Conservation (phyloP, 2,329 filamentous ascomycete species). For the Penicillium frequentans region DNA sequence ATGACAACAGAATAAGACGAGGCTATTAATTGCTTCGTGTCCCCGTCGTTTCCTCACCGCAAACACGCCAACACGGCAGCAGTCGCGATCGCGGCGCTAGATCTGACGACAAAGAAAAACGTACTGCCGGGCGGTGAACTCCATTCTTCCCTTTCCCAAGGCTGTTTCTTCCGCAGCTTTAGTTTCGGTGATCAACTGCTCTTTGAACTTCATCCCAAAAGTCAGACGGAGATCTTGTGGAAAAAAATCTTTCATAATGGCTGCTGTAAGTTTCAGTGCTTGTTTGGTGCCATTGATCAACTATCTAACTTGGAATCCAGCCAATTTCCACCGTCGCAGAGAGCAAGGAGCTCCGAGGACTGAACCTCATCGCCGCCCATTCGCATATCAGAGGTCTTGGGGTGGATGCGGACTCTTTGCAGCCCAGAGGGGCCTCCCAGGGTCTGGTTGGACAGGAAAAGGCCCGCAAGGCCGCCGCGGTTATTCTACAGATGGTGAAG, state of each 20-base stretch:
- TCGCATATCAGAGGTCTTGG: slow-evolving; percentile 96
- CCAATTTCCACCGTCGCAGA: slow-evolving; percentile 83
- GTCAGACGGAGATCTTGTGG: neutral
- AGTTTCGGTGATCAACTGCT: neutral
- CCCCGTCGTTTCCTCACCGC: neutral
- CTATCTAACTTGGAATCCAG: slow-evolving; percentile 35
- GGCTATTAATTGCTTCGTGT: neutral
- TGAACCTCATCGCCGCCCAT: slow-evolving; percentile 97
- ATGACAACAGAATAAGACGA: neutral
- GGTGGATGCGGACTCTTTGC: slow-evolving; percentile 86
- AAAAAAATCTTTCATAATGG: slow-evolving; percentile 27
- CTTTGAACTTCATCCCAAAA: neutral
- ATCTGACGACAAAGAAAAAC: neutral
- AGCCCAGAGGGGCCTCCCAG: slow-evolving; percentile 81
- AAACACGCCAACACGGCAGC: neutral
- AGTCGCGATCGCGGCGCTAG: neutral
- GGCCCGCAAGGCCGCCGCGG: slow-evolving; percentile 91
- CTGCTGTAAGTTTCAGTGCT: slow-evolving; percentile 33
- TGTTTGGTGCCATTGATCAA: neutral
- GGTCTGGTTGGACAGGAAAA: slow-evolving; percentile 95
- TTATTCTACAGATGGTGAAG: slow-evolving; percentile 98
- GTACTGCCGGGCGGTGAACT: slow-evolving; percentile 32
- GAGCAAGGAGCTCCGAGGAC: slow-evolving; percentile 89
- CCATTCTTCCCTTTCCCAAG: neutral
- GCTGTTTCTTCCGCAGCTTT: slow-evolving; percentile 3